Conservation (phyloP, 2,329 filamentous ascomycete species). For the Curvularia sp. region DNA sequence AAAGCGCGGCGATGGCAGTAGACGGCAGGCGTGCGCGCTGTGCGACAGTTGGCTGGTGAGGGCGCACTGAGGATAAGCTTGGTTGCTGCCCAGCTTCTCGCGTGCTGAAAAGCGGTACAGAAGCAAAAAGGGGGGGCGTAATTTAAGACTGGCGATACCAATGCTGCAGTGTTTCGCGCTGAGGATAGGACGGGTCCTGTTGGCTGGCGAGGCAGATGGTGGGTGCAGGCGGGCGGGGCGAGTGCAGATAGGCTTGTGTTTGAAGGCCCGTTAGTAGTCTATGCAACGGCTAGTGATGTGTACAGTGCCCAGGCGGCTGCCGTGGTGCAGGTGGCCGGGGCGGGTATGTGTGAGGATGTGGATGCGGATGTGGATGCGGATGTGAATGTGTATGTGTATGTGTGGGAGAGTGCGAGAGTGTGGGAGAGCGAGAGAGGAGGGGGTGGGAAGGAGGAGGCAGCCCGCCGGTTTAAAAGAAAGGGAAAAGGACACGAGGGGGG, state of each 20-base stretch:
- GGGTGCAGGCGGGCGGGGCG: constrained; percentile 30
- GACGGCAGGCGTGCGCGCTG: constrained; percentile 27
- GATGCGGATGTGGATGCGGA: not conserved
- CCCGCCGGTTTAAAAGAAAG: constrained; percentile 6
- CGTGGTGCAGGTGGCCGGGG: constrained; percentile 12
- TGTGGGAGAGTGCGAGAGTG: not conserved
- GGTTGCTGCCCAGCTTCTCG: constrained; percentile 20
- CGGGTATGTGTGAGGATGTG: constrained; percentile 7
- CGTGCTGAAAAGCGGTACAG: constrained; percentile 15
- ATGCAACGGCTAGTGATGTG: constrained; percentile 21
- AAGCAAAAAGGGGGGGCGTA: constrained; percentile 28
- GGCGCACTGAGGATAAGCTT: constrained; percentile 29
- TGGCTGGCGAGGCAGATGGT: constrained; percentile 14
- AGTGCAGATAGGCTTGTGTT: constrained; percentile 17
- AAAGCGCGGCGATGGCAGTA: constrained; percentile 38
- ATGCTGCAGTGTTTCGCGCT: constrained; percentile 38
- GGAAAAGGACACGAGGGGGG: not conserved
- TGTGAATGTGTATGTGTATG: not conserved
- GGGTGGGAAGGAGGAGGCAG: not conserved
- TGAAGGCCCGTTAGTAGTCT: constrained; percentile 23
- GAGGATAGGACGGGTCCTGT: constrained; percentile 28
- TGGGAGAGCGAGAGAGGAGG: not conserved
- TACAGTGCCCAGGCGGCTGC: constrained; percentile 6
- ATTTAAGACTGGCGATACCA: constrained; percentile 44
- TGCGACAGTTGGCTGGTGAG: constrained; percentile 33